A percentile compares a stretch with the other conserved stretches of the same genome.
These are phyloP conservation scores for Scheffersomyces segobiensis DNA, from an alignment of 1,139 yeast species.

Conservation along the genomic window DNA sequence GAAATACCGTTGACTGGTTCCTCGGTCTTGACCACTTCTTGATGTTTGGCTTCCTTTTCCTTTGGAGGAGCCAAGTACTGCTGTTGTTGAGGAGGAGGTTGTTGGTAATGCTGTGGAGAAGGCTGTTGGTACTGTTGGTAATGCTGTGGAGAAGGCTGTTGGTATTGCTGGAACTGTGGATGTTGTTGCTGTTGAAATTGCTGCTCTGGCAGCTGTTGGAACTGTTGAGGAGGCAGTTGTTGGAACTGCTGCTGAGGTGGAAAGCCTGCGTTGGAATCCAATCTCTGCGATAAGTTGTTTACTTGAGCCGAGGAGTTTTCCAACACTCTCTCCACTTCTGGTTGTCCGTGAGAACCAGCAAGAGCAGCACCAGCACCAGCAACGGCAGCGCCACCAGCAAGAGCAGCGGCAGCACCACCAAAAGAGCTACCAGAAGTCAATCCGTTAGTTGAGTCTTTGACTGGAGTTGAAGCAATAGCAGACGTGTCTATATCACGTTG, in stretches of 20 bases:
- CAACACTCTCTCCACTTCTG: slow-evolving; percentile 28
- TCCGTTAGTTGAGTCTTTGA: neutral
- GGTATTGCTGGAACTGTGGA: slow-evolving; percentile 3
- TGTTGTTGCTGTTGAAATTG: slow-evolving; percentile 4
- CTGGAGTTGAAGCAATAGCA: neutral
- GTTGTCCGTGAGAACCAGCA: slow-evolving; percentile 13
- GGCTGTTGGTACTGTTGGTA: slow-evolving; percentile 2
- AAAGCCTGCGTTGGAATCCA: slow-evolving; percentile 2
- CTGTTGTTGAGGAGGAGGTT: neutral
- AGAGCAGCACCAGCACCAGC: slow-evolving; percentile 13
- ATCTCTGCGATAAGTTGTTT: slow-evolving; percentile 32
- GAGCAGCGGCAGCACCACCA: slow-evolving; percentile 4
- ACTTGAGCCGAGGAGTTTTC: slow-evolving; percentile 43
- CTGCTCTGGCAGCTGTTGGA: slow-evolving; percentile 2
- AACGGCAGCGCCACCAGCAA: slow-evolving; percentile 8
- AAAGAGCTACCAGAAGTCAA: neutral
- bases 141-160: slow-evolving; percentile 3
- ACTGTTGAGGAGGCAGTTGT: slow-evolving; percentile 5
- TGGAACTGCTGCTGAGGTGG: slow-evolving; percentile 1
- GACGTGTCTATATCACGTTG: neutral
- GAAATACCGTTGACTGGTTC: slow-evolving; percentile 52
- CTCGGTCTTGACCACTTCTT: slow-evolving; percentile 12
- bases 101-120: neutral
- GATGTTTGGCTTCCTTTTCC: slow-evolving; percentile 9
- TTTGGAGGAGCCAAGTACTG: slow-evolving; percentile 1